A percentile compares a stretch with the other conserved stretches of the same genome.
These are phyloP conservation scores for Pseudogymnoascus destructans DNA, from an alignment of 2,329 filamentous ascomycete species.

Conservation along the genomic window DNA sequence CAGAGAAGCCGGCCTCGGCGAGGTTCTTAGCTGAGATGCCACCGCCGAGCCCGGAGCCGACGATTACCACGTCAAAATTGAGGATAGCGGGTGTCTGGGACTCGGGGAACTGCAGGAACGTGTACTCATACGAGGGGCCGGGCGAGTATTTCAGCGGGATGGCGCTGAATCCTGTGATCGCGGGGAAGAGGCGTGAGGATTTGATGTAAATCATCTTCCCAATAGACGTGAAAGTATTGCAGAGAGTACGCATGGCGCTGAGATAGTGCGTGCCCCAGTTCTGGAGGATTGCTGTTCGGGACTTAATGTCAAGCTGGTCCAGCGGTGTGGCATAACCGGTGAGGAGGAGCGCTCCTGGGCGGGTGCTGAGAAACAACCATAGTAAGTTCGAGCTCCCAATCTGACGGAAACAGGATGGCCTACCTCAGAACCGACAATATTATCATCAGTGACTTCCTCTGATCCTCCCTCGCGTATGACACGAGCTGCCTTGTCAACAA, in stretches of 20 bases:
- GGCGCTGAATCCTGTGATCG: conserved; percentile 44
- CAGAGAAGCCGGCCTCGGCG: conserved; percentile 59
- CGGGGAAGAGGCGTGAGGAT: conserved; percentile 40
- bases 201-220: conserved; percentile 33
- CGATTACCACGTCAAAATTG: conserved; percentile 69
- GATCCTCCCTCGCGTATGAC: conserved; percentile 18
- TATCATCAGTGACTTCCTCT: conserved; percentile 20
- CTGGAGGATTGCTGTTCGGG: conserved; percentile 49
- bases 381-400: not conserved
- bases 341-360: conserved; percentile 47
- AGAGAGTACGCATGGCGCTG: conserved; percentile 39
- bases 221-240: conserved; percentile 42
- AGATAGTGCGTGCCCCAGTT: conserved; percentile 48
- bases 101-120: conserved; percentile 22
- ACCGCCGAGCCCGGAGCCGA: conserved; percentile 80
- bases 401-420: conserved; percentile 9
- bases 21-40: conserved; percentile 71
- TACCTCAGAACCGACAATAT: conserved; percentile 23
- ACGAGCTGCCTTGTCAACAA: conserved; percentile 34
- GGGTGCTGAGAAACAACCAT: conserved; percentile 34
- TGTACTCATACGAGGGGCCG: conserved; percentile 27
- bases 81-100: conserved; percentile 39
- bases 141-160: conserved; percentile 32
- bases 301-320: conserved; percentile 43
- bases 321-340: conserved; percentile 55